Evolutionary conservation across 2,329 filamentous ascomycete species (phyloP).

Genomic region (Venturia carpophila): DNA sequence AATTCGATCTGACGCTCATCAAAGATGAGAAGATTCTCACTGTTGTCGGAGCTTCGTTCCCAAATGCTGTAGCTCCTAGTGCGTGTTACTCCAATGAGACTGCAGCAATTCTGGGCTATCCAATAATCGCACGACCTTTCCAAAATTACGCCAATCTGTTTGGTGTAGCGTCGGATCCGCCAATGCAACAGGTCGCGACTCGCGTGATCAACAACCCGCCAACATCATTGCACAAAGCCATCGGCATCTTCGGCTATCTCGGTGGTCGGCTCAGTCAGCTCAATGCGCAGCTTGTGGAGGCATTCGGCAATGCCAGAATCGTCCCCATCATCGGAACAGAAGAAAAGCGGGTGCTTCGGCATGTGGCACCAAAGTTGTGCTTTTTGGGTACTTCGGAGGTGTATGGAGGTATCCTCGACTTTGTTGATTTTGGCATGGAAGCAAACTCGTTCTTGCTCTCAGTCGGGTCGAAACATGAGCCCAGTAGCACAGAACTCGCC

Average conservation of each 20-base stretch:
- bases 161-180: constrained; percentile 74
- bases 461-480: constrained; percentile 85
- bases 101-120: constrained; percentile 71
- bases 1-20: constrained; percentile 48
- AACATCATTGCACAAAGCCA: constrained; percentile 55
- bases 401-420: constrained; percentile 91
- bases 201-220: constrained; percentile 67
- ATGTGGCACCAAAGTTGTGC: constrained; percentile 62
- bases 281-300: constrained; percentile 45
- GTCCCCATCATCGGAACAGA: constrained; percentile 55
- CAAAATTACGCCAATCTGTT: constrained; percentile 76
- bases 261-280: constrained; percentile 69
- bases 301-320: constrained; percentile 58
- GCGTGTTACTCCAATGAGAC: constrained; percentile 76
- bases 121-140: constrained; percentile 68
- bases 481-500: constrained; percentile 78
- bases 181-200: constrained; percentile 67
- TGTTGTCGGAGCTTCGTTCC: constrained; percentile 55
- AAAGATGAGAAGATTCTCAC: constrained; percentile 52
- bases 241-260: constrained; percentile 74
- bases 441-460: constrained; percentile 84
- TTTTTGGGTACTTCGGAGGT: constrained; percentile 68
- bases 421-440: constrained; percentile 83
- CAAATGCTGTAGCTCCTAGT: constrained; percentile 60
- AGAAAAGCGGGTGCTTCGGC: constrained; percentile 37